These are phyloP conservation scores for Cyberlindnera maritima DNA, from an alignment of 805 yeast genomes.

Conservation along the genomic window DNA sequence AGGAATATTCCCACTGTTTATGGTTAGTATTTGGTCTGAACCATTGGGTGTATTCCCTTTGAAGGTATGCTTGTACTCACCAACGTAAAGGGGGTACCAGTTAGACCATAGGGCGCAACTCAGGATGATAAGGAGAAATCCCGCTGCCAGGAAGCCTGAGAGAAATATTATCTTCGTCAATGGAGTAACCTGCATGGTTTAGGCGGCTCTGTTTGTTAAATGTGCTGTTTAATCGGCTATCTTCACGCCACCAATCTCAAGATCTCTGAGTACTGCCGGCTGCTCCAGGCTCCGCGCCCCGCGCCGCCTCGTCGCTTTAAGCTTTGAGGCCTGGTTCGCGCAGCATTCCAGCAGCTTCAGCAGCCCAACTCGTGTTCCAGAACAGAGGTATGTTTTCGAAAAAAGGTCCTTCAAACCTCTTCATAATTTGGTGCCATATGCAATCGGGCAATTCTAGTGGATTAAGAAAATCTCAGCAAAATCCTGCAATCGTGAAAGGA, in stretches of 20 bases:
- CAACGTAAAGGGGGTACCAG: slow-evolving; percentile 85
- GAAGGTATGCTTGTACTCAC: slow-evolving; percentile 30
- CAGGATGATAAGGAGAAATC: slow-evolving; percentile 82
- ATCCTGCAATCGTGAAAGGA: no score
- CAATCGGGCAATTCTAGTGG: no score
- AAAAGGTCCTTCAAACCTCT: no score
- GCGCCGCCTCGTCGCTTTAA: no score
- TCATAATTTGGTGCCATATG: no score
- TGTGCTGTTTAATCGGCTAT: neutral
- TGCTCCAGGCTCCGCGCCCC: no score
- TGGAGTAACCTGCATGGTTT: slow-evolving; percentile 45
- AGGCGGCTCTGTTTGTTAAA: neutral
- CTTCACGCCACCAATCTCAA: neutral
- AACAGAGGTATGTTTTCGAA: no score
- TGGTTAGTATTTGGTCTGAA: slow-evolving; percentile 7
- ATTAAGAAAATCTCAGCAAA: no score
- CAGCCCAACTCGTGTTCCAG: no score
- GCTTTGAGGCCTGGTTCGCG: neutral
- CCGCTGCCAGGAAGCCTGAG: slow-evolving; percentile 78
- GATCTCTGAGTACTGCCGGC: neutral
- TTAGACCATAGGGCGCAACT: slow-evolving; percentile 87
- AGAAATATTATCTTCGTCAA: slow-evolving; percentile 75
- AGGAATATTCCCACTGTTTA: slow-evolving; percentile 47
- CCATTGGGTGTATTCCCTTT: no score
- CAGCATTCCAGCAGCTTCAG: neutral